Evolutionary conservation across 345 rosid genomes (phyloP), one percentile per base, ranked within the genome.

Genomic region (Citrus unshiu): DNA sequence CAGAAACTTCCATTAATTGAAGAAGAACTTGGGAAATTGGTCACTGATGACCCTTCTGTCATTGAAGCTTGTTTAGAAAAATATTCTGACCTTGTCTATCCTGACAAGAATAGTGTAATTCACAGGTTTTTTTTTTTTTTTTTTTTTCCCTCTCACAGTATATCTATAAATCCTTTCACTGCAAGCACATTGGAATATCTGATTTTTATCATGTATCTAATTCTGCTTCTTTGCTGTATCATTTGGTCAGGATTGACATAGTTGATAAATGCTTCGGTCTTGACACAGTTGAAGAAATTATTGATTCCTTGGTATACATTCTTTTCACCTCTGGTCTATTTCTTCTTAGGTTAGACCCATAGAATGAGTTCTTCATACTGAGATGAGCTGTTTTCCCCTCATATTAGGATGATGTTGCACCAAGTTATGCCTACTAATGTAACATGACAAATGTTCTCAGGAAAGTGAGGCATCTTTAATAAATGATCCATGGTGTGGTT

Each of bases 41-140:
- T 83, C 75, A 93, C 98, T 6, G 95, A 94, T 85, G 97, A 94
- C 85, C 97, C 95, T 82, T 94, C 98, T 59, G 94, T 90, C 79
- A 82, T 96, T 78, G 98, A 91, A 81, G 61, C 90, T 75, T 63
- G 83, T 70, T 79, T 93, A 72, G 97, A 90, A 83, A 90, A 90
- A 76, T 89, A 88, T 72, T 70, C 88, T 51, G 97, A 94, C 76
- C 76, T 84, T 77, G 86, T 84, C 70, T 85, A 77, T 85, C 97
- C 93, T 64, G 95, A 91, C 79, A 79, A 88, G 79, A 84, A 74
- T 61, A 91, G 98, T 85, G 92, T 90, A 71, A 32, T 94, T 73
- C 87, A 88, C 86, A 91, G 95, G 98, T 96, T 80, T 79, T 84
- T 84, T 81, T 79, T 83, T 83, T 83, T 85, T 54, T 6, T 54